Evolutionary conservation across 2,329 filamentous ascomycete species (phyloP).

Genomic region (Colletotrichum trifolii): DNA sequence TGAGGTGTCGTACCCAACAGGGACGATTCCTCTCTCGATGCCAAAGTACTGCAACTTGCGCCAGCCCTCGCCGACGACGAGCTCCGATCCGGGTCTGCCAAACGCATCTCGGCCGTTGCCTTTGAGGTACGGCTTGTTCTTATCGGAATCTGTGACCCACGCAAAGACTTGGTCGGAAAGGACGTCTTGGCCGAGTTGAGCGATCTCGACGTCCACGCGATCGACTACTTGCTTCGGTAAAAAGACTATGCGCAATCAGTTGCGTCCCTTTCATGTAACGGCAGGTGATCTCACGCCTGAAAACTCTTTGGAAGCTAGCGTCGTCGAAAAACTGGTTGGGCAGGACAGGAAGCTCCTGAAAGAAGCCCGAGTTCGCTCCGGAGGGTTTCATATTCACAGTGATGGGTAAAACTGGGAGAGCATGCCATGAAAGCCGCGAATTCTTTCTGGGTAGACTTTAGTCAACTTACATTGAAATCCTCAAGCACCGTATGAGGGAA

Average conservation of each 20-base stretch:
- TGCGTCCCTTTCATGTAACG: neutral
- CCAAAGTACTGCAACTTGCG: slow-evolving; percentile 69
- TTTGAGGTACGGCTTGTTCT: slow-evolving; percentile 69
- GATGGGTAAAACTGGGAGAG: neutral
- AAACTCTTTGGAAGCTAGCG: slow-evolving; percentile 60
- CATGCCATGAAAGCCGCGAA: no score
- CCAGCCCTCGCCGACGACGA: slow-evolving; percentile 77
- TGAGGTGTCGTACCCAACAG: slow-evolving; percentile 64
- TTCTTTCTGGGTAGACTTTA: no score
- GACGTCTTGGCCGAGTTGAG: slow-evolving; percentile 61
- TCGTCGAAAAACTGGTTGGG: slow-evolving; percentile 69
- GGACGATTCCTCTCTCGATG: slow-evolving; percentile 59
- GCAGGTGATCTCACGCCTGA: slow-evolving; percentile 53
- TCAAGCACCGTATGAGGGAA: no score
- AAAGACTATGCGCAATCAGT: slow-evolving; percentile 54
- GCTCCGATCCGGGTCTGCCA: slow-evolving; percentile 66
- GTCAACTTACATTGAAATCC: no score
- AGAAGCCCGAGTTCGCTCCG: slow-evolving; percentile 62
- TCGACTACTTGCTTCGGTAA: slow-evolving; percentile 54
- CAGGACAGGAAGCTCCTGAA: slow-evolving; percentile 63
- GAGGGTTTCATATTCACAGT: slow-evolving; percentile 54
- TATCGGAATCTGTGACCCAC: slow-evolving; percentile 72
- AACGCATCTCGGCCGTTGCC: slow-evolving; percentile 70
- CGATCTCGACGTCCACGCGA: slow-evolving; percentile 56
- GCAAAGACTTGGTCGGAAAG: slow-evolving; percentile 65